Base-by-base conservation (phyloP, 345 rosid species). In the Noccaea caerulescens region DNA sequence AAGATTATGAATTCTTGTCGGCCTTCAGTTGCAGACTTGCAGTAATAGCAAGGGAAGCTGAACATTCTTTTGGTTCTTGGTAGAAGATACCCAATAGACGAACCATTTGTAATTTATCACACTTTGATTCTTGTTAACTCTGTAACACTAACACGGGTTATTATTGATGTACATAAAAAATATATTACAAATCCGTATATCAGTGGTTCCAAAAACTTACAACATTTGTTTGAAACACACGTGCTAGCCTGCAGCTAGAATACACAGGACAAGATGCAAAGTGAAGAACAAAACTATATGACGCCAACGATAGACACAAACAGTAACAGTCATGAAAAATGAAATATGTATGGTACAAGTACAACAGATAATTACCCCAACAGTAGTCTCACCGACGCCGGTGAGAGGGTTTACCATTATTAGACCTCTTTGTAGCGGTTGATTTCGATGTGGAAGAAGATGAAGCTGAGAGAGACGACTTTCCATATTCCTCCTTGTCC, bases 391-490 rank as follows among this genome's bases (percentile, higher is more conserved):
- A 60, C 65, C 38, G 36, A 25, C 65, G 65, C 23, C 50, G 36
- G 51, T 42, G 51, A 42, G 65, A 60, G 51, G 0, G 23, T 8
- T 25, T 60, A 60, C 51, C 12, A 25, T 1, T 60, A 25, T 1
- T 60, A 42, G 65, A 60, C 65, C 38, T 60, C 50, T 25, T 60
- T 42, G 16, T 25, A 42, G 12, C 37, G 2, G 38, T 1, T 42
- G 16, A 7, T 42, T 60, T 60, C 37, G 50, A 60, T 0, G 65
- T 60, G 36, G 65, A 41, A 60, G 65, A 60, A 60, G 65, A 60
- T 0, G 23, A 42, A 60, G 65, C 45, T 37, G 63, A 37, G 45
- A 37, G 32, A 38, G 63, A 42, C 20, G 65, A 60, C 23, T 42
- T 60, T 60, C 4, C 12, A 25, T 1, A 0, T 1, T 60, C 51